phyloP scores from a whole-genome alignment of 176 grass and related monocot genomes.

The Areca catechu region DNA sequence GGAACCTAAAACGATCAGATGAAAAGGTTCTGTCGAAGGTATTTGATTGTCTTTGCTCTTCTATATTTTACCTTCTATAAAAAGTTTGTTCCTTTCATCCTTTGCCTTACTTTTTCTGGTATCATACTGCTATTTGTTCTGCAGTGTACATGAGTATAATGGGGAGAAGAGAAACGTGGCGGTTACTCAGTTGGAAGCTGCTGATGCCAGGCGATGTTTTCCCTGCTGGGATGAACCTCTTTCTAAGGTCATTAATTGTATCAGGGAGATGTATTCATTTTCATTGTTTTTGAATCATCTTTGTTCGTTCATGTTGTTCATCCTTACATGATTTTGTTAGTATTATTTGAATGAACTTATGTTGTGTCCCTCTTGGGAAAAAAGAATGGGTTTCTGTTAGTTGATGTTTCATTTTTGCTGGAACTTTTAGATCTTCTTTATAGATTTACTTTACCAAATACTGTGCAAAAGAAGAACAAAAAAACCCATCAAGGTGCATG shows the following conservation, averaged over 20 bases:
- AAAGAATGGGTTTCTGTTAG: no score
- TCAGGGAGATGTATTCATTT: no score
- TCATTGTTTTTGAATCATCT: no score
- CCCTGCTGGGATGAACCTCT: constrained; percentile 93
- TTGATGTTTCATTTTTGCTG: no score
- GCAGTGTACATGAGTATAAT: constrained; percentile 48
- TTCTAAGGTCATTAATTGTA: constrained; percentile 15
- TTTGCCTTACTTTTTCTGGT: not conserved
- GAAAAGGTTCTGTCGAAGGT: constrained; percentile 80
- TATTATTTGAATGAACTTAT: no score
- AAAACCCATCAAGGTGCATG: no score
- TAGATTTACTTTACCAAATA: no score
- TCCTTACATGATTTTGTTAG: no score
- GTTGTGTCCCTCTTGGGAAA: no score
- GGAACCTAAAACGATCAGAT: constrained; percentile 57
- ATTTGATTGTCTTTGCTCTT: not conserved
- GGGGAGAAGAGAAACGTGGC: constrained; percentile 59
- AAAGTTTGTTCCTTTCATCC: not conserved
- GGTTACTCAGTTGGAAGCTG: constrained; percentile 70
- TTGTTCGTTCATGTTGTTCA: no score
- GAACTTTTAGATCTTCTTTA: no score
- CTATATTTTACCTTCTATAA: not conserved
- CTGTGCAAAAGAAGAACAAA: no score
- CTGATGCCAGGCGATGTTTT: constrained; percentile 72
- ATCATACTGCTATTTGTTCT: constrained; percentile 6